Base-by-base conservation (phyloP, 164 flowering plant genomes). In the Vitis labrusca region DNA sequence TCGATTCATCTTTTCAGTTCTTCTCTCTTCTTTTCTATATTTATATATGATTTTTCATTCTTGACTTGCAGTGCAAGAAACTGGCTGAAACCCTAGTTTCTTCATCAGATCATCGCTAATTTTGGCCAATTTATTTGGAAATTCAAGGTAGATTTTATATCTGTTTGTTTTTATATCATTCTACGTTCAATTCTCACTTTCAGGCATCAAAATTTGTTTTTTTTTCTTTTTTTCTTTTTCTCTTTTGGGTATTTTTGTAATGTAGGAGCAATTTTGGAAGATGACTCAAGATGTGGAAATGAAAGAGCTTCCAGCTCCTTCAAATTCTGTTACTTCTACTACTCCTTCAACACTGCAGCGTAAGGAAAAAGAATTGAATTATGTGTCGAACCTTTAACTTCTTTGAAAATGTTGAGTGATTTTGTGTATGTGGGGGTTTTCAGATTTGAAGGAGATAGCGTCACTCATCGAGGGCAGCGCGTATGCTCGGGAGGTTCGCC, bases 201-300 rank as follows among this genome's bases (percentile, higher is more conserved):
- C 8, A 7, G 9, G 14, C 50, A 14, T 37, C 23, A 10, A 15
- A 27, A 11, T 44, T 59, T 57, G 8, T 30, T 66, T 72, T 52
- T 17, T 10, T 23, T 32, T 68, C 2, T 53, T 65, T 58, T 58
- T 29, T 9, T 14, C 15, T 48, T 63, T 56, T 1, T 56, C 11
- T 54, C 14, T 17, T 9, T 48, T 67, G 17, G 44, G 57, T 30
- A 27, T n/a, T 17, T 49, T 5, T 64, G 37, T n/a, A 13, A 14
- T 14, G 30, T 52, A 50, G 13, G 49, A 19, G 30, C 12, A 60
- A 65, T 52, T 59, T 47, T 15, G 29, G 58, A 76, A 71, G 67
- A 92, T 89, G 97, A 87, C 93, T 56, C 87, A 85, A 80, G 97
- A 92, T 67, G 90, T 87, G 71, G 95, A 92, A 84, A 90, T 92